phyloP scores from a whole-genome alignment of 1,284 basidiomycete species.

The Ganoderma lingzhi region DNA sequence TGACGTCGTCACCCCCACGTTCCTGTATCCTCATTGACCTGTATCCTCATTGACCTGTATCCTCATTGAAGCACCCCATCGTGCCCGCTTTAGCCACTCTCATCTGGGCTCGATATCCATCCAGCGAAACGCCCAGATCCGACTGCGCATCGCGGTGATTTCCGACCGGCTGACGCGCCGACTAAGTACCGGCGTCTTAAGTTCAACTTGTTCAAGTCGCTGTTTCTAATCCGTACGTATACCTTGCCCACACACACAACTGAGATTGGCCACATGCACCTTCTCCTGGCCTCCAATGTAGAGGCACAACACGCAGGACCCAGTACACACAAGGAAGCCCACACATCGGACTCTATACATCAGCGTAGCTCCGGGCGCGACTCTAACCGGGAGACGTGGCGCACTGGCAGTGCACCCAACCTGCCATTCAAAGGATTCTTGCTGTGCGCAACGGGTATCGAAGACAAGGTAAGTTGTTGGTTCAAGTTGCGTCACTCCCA shows the following conservation, averaged over 20 bases:
- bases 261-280: background rate
- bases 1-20: too few relatives aligned
- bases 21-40: too few relatives aligned
- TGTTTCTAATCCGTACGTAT: too few relatives aligned
- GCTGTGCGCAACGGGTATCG: conserved; percentile 76
- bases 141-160: too few relatives aligned
- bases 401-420: conserved; percentile 47
- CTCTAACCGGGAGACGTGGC: conserved; percentile 39
- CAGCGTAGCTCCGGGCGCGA: conserved; percentile 36
- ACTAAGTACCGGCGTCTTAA: too few relatives aligned
- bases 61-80: too few relatives aligned
- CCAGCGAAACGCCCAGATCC: background rate
- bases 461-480: conserved; percentile 63
- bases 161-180: too few relatives aligned
- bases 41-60: too few relatives aligned
- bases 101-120: background rate
- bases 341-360: too few relatives aligned
- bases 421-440: conserved; percentile 69
- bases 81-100: background rate
- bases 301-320: conserved; percentile 70
- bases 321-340: conserved; percentile 21
- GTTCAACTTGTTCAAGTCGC: too few relatives aligned
- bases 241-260: too few relatives aligned
- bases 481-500: background rate
- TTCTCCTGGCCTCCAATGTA: conserved; percentile 73